phyloP scores from a whole-genome alignment of 1,284 basidiomycete genomes.

The Leccinum pallidistipes region DNA sequence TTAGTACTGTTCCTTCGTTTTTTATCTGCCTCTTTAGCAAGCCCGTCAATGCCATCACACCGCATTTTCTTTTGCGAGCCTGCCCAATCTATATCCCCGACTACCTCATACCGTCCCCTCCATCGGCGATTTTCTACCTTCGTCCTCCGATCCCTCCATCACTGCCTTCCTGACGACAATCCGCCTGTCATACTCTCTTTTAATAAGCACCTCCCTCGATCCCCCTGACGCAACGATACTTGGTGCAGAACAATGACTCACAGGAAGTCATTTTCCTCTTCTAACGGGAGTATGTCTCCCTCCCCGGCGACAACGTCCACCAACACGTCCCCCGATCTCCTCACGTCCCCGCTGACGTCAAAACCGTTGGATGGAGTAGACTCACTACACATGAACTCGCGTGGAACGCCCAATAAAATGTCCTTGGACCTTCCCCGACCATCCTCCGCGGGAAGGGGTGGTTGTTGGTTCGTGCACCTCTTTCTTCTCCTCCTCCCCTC shows the following conservation, averaged over 20 bases:
- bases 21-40: slow-evolving; percentile 32
- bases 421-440: slow-evolving; percentile 54
- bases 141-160: slow-evolving; percentile 27
- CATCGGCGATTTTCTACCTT: slow-evolving; percentile 31
- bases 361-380: slow-evolving; percentile 41
- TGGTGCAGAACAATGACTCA: slow-evolving; percentile 23
- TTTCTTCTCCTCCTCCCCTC: neutral
- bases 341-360: slow-evolving; percentile 40
- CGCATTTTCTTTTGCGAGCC: slow-evolving; percentile 28
- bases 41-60: slow-evolving; percentile 34
- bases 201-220: slow-evolving; percentile 26
- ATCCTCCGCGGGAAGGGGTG: slow-evolving; percentile 60
- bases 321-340: slow-evolving; percentile 43
- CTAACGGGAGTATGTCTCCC: slow-evolving; percentile 47
- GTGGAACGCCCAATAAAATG: slow-evolving; percentile 50
- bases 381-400: slow-evolving; percentile 38
- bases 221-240: slow-evolving; percentile 22
- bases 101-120: slow-evolving; percentile 13
- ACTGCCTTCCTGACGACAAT: slow-evolving; percentile 25
- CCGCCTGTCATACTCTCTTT: slow-evolving; percentile 11
- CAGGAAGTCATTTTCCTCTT: slow-evolving; percentile 32
- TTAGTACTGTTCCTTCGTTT: slow-evolving; percentile 23
- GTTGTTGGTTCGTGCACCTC: slow-evolving; percentile 62
- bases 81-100: slow-evolving; percentile 36
- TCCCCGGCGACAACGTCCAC: slow-evolving; percentile 40